phyloP scores from a whole-genome alignment of 2,329 filamentous ascomycete genomes.

The Cadophora gregata region DNA sequence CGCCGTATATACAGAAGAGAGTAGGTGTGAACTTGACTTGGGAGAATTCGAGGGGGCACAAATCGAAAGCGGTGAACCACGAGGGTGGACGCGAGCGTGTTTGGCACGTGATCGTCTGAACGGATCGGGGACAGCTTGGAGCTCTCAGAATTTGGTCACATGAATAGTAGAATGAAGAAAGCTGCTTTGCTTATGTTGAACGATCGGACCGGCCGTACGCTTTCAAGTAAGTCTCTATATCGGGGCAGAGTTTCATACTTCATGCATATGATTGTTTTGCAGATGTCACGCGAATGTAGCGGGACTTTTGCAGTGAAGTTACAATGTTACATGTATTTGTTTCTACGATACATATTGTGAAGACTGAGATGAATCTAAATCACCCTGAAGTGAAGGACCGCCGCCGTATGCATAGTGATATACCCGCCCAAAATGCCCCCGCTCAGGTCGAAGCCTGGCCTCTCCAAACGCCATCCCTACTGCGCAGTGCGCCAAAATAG shows the following conservation, averaged over 20 bases:
- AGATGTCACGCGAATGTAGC: background rate
- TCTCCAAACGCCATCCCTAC: constrained; percentile 32
- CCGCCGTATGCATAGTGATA: constrained; percentile 10
- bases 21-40: background rate
- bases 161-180: background rate
- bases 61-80: constrained; percentile 16
- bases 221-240: background rate
- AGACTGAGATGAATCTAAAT: constrained; percentile 14
- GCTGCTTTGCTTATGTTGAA: background rate
- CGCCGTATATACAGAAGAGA: background rate
- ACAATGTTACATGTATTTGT: constrained; percentile 8
- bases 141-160: too few relatives aligned
- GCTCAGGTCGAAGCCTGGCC: constrained; percentile 28
- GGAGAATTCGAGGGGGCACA: constrained; percentile 12
- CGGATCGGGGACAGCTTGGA: too few relatives aligned
- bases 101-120: constrained; percentile 1
- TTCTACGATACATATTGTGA: constrained; percentile 7
- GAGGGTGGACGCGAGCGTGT: constrained; percentile 10
- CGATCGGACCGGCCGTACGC: background rate
- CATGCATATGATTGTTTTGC: background rate
- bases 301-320: background rate
- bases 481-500: constrained; percentile 30
- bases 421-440: constrained; percentile 7
- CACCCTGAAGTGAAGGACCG: background rate
- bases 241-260: background rate